Evolutionary conservation across 1,139 yeast genomes (phyloP).

Genomic region (Diutina sp.): DNA sequence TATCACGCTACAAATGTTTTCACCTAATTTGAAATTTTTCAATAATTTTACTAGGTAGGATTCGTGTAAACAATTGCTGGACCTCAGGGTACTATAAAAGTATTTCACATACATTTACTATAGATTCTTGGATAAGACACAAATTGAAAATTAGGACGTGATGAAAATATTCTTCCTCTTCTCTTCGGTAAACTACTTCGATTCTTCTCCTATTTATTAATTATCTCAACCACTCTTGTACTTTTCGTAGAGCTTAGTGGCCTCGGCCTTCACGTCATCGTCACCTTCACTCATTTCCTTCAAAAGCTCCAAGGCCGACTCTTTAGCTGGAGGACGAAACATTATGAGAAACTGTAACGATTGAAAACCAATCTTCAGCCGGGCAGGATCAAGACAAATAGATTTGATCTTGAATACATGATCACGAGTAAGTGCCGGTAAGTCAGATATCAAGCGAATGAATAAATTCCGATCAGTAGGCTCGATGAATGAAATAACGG

Average conservation of each 20-base stretch:
- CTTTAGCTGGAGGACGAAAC: slow-evolving; percentile 80
- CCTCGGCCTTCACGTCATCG: slow-evolving; percentile 44
- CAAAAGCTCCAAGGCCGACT: slow-evolving; percentile 52
- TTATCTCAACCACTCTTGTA: neutral
- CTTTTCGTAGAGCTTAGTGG: slow-evolving; percentile 23
- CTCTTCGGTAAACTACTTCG: neutral
- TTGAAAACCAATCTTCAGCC: slow-evolving; percentile 70
- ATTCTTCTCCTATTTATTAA: neutral
- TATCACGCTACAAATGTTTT: no score
- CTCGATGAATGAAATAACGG: slow-evolving; percentile 75
- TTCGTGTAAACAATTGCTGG: no score
- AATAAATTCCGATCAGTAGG: slow-evolving; percentile 67
- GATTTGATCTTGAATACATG: slow-evolving; percentile 57
- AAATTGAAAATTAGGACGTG: no score
- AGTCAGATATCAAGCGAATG: slow-evolving; percentile 70
- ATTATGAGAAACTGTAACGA: slow-evolving; percentile 70
- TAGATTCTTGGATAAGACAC: no score
- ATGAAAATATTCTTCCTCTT: no score
- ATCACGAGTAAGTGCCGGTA: slow-evolving; percentile 58
- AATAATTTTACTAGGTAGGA: no score
- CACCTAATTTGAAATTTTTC: no score
- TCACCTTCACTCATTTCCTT: slow-evolving; percentile 39
- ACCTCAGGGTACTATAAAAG: no score
- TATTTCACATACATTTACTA: no score
- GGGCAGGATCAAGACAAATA: slow-evolving; percentile 74